Conservation (phyloP, 1,284 basidiomycete species). For the Rhodofomes roseus region DNA sequence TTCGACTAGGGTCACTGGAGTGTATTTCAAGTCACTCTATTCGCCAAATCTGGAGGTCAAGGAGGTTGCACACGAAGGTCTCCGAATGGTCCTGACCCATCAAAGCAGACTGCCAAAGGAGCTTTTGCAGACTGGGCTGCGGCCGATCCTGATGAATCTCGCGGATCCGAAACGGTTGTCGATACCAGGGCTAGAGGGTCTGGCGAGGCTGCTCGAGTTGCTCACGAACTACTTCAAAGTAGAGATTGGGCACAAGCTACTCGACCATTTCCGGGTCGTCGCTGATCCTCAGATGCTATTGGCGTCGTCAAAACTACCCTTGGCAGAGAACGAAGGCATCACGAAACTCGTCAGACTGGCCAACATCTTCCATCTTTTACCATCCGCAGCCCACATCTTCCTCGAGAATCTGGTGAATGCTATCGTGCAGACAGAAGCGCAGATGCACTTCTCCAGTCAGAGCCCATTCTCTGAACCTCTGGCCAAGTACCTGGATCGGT, state of each 20-base stretch:
- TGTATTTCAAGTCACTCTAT: slow-evolving; percentile 99
- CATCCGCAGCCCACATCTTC: slow-evolving; percentile 91
- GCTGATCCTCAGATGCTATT: slow-evolving; percentile 85
- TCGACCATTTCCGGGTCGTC: slow-evolving; percentile 93
- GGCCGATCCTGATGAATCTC: slow-evolving; percentile 97
- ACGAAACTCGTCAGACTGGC: slow-evolving; percentile 92
- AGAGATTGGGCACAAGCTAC: slow-evolving; percentile 95
- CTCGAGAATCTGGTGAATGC: slow-evolving; percentile 82
- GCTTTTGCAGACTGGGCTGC: slow-evolving; percentile 89
- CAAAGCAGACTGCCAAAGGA: slow-evolving; percentile 96
- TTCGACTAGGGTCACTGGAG: slow-evolving; percentile 74
- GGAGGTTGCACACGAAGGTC: slow-evolving; percentile 91
- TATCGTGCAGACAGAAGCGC: slow-evolving; percentile 92
- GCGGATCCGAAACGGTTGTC: slow-evolving; percentile 95
- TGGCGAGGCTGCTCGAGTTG: slow-evolving; percentile 93
- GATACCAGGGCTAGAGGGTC: slow-evolving; percentile 91
- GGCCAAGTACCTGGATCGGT: slow-evolving; percentile 89
- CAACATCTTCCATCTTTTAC: slow-evolving; percentile 96
- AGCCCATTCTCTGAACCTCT: slow-evolving; percentile 96
- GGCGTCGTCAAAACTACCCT: slow-evolving; percentile 72
- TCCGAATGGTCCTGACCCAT: slow-evolving; percentile 86
- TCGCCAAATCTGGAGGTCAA: slow-evolving; percentile 93
- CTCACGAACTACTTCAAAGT: slow-evolving; percentile 99
- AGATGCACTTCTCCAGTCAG: slow-evolving; percentile 84
- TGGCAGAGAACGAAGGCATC: slow-evolving; percentile 89